Base-by-base conservation (phyloP, 2,329 filamentous ascomycete genomes). In the Didymella sp. region DNA sequence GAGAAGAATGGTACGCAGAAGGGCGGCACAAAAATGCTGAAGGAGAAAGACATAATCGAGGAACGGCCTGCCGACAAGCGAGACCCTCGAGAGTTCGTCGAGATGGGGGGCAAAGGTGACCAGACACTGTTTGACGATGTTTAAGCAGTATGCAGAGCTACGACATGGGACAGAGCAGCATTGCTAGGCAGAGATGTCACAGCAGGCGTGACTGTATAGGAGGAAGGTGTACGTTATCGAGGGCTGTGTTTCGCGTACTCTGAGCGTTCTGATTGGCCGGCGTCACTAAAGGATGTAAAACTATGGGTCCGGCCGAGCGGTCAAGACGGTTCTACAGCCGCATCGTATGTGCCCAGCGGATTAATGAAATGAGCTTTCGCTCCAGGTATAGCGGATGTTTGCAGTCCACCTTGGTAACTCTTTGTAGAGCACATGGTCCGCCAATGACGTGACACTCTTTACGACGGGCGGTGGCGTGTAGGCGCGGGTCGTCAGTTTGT, bases 101-200 rank as follows among this genome's bases (percentile, higher is more conserved):
- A 88, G 60, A 84, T 96, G 80, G 94, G 94, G 35, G 92, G 92
- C 15, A 91, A 90, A 68, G 94, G 92, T 5, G 94, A 98, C 69
- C 87, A 92, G 75, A 80, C 84, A 40, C 81, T 97, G 13, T 97
- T 88, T 72, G 66, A 66, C 11, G 85, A 84, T 27, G 48, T 24
- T 27, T 57, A 43, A 57, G 31, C 17, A 17, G 24, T 25, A 8
- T 9, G 81, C 91, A 46, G 88, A 91, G 30, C 22, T n/a, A 15
- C 5, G n/a, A 33, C 19, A 24, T 21, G 6, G 22, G 13, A n/a
- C 21, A 21, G n/a, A 7, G 42, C 22, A 24, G 22, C 28, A 15
- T 21, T 45, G 15, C 40, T 35, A 38, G 56, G 46, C 50, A 49
- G 31, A 58, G 43, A 27, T 42, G 21, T n/a, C 17, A 42, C 43